These are phyloP conservation scores for Sporothrix pallida DNA, from an alignment of 2,329 filamentous ascomycete species.

Conservation along the genomic window DNA sequence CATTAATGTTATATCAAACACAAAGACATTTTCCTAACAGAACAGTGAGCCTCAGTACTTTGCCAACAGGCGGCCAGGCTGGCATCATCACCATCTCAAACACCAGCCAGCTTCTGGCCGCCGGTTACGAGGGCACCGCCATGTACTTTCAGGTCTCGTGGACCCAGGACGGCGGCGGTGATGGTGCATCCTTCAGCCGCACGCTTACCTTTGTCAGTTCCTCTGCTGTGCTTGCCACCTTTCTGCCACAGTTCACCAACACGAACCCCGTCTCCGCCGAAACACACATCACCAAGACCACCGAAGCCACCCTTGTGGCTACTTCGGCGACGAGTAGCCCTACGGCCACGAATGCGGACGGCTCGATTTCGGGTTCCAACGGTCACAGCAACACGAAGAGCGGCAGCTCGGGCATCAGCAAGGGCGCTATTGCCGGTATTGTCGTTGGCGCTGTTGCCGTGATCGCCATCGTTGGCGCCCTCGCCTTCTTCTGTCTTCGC, in stretches of 20 bases:
- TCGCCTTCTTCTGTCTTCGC: conserved; percentile 53
- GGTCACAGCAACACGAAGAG: neutral
- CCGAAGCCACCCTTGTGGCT: neutral
- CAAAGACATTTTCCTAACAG: neutral
- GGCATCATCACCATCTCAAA: neutral
- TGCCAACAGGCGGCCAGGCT: neutral
- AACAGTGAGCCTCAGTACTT: neutral
- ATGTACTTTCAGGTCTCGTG: neutral
- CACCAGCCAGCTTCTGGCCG: neutral
- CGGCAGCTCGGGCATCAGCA: conserved; percentile 43
- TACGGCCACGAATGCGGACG: neutral
- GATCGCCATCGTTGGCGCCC: conserved; percentile 48
- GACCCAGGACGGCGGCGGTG: neutral
- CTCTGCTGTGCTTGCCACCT: neutral
- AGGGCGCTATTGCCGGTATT: conserved; percentile 56
- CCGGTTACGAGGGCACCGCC: neutral
- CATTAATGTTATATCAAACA: neutral
- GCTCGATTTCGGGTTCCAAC: neutral
- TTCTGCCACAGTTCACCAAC: neutral
- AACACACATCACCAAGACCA: neutral
- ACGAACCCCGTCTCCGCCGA: conserved; percentile 4
- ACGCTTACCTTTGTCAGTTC: neutral
- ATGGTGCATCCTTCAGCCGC: conserved; percentile 1
- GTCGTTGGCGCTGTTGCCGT: conserved; percentile 50
- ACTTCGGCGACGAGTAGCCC: neutral